Conservation (phyloP, 1,139 yeast species). For the Suzukiozyma palmioleophila region DNA sequence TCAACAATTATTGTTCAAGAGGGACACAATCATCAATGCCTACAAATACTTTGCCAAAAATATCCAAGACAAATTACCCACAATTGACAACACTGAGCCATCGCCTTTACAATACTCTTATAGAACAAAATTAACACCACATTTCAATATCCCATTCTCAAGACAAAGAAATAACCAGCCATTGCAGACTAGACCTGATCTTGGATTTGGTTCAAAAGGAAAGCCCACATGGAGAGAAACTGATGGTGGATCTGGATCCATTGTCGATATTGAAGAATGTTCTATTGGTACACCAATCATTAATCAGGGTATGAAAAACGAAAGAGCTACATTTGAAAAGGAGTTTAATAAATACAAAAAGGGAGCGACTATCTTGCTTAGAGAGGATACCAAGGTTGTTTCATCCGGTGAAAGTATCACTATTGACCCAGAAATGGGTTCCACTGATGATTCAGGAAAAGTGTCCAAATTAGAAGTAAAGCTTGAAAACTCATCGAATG, state of each 20-base stretch:
- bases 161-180: conserved; percentile 24
- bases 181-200: conserved; percentile 53
- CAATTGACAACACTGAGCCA: conserved; percentile 60
- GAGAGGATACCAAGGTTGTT: conserved; percentile 63
- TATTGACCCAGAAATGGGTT: conserved; percentile 32
- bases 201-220: conserved; percentile 88
- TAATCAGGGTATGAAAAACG: conserved; percentile 70
- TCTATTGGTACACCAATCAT: conserved; percentile 79
- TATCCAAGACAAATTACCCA: conserved; percentile 48
- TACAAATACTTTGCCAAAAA: conserved; percentile 67
- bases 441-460: conserved; percentile 34
- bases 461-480: conserved; percentile 24
- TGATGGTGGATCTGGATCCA: conserved; percentile 42
- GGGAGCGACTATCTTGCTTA: conserved; percentile 81
- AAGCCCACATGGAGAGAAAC: conserved; percentile 61
- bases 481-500: conserved; percentile 15
- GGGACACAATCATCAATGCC: conserved; percentile 74
- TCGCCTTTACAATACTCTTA: conserved; percentile 77
- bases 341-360: conserved; percentile 59
- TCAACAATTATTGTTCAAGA: conserved; percentile 68
- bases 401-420: conserved; percentile 20
- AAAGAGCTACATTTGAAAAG: conserved; percentile 50
- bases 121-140: conserved; percentile 93
- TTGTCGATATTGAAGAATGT: conserved; percentile 91
- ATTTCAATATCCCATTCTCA: conserved; percentile 74